phyloP scores from a whole-genome alignment of 2,329 filamentous ascomycete genomes.

The Fonsecaea monophora region DNA sequence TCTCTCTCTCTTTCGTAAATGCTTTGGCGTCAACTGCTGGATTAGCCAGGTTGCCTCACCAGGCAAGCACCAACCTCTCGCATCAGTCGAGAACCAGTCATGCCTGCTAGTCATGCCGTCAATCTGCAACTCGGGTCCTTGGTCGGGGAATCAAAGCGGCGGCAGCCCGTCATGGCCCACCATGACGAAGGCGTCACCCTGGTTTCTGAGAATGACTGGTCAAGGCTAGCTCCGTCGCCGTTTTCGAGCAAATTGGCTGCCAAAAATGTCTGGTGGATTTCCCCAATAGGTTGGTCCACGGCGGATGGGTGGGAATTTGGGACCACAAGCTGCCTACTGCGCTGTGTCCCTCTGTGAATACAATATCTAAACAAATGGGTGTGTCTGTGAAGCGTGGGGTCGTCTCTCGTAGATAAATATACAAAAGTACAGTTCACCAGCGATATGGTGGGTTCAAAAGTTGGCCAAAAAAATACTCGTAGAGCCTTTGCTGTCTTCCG shows the following conservation, averaged over 20 bases:
- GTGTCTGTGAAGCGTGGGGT: slow-evolving; percentile 11
- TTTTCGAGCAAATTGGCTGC: too few relatives aligned
- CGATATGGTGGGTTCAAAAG: slow-evolving; percentile 10
- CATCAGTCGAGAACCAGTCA: not conserved
- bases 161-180: not conserved
- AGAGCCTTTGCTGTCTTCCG: slow-evolving; percentile 8
- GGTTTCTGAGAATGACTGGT: not conserved
- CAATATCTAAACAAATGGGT: slow-evolving; percentile 7
- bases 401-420: slow-evolving; percentile 29
- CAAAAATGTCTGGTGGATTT: not conserved
- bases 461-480: slow-evolving; percentile 2
- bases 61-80: not conserved
- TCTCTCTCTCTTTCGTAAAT: not conserved
- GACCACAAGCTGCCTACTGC: not conserved
- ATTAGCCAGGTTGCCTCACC: not conserved
- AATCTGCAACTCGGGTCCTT: not conserved
- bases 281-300: not conserved
- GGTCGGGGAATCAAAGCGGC: not conserved
- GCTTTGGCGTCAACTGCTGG: not conserved
- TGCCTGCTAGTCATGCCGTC: not conserved
- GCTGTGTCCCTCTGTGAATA: slow-evolving; percentile 7
- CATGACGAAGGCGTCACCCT: not conserved
- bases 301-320: not conserved
- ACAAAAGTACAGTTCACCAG: slow-evolving; percentile 29
- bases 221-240: not conserved